Evolutionary conservation across 805 yeast genomes (phyloP).

Genomic region (Yamadazyma nakazawae): DNA sequence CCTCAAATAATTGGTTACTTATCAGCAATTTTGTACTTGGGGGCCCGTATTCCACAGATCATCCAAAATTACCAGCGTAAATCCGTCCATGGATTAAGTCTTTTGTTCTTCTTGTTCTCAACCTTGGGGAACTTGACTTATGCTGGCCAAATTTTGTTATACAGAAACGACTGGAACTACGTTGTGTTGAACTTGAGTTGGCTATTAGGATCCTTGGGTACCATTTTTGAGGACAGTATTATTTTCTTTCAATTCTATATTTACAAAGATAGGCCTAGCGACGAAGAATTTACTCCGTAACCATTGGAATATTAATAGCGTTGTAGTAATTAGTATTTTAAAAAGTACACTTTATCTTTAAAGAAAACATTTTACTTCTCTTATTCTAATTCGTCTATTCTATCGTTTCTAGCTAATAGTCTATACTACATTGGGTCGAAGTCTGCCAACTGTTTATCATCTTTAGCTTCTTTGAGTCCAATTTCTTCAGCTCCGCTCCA

Average conservation of each 20-base stretch:
- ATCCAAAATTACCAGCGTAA: conserved; percentile 72
- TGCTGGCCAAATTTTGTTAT: conserved; percentile 68
- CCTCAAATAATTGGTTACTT: conserved; percentile 70
- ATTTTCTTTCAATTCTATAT: conserved; percentile 67
- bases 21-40: conserved; percentile 64
- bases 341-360: too few relatives aligned
- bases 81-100: conserved; percentile 82
- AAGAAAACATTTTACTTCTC: too few relatives aligned
- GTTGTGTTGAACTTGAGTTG: conserved; percentile 64
- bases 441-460: conserved; percentile 39
- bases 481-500: conserved; percentile 63
- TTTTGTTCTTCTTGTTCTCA: conserved; percentile 73
- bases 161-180: conserved; percentile 59
- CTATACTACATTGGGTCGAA: conserved; percentile 29
- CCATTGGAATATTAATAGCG: too few relatives aligned
- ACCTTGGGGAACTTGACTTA: conserved; percentile 73
- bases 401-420: background rate
- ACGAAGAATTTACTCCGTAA: conserved; percentile 6
- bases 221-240: conserved; percentile 64
- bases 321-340: too few relatives aligned
- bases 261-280: conserved; percentile 40
- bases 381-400: background rate
- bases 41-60: conserved; percentile 83
- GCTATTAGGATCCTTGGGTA: conserved; percentile 77
- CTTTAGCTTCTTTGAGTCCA: conserved; percentile 20